Evolutionary conservation across 768 basidiomycete species (phyloP), one percentile per base, ranked within the genome.

Genomic region (Boletus pseudo-olivaceus): DNA sequence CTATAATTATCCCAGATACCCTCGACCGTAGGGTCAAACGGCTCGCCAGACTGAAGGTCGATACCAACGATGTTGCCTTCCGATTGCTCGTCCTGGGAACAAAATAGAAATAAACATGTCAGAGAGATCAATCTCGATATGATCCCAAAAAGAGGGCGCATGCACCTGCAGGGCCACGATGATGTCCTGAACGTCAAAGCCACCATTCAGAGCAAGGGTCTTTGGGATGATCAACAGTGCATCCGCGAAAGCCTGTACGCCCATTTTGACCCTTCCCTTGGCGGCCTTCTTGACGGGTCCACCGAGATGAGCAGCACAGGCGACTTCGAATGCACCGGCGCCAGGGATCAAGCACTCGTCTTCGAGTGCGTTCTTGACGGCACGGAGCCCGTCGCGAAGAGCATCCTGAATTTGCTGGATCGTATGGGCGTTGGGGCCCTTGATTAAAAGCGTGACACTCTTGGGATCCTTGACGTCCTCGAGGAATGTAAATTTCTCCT

Each of bases 1-100:
- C 97, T 80, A 69, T 97, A 98, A 75, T 98, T 98, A 70, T 99
- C 97, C 95, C 95, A 99, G 27, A 99, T 86, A 35, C 97, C 97
- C 67, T 94, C 90, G 6, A 92, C 86, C 10, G 91, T 91, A 20
- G 97, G 97, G 67, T 99, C 96, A 67, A 96, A 90, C 1, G 96
- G 94, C 71, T 97, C 93, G 48, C 97, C 97, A 17, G 93, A 89
- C 68, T 93, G 78, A 35, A 99, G 76, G 73, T 98, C 92, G 57
- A 99, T 71, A 15, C 97, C 97, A 58, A 96, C 95, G 41, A 82
- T 74, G 65, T 91, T 90, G n/a, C 93, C 94, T 59, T 97, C 94
- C 1, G 90, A 88, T 65, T 92, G 87, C 67, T 98, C 97, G 53
- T 98, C 96, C 87, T 93, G 62, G 38, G 15, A 37, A 38, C 30